Evolutionary conservation across 2,329 filamentous ascomycete species (phyloP).

Genomic region (Ophiostoma triangulosporum): DNA sequence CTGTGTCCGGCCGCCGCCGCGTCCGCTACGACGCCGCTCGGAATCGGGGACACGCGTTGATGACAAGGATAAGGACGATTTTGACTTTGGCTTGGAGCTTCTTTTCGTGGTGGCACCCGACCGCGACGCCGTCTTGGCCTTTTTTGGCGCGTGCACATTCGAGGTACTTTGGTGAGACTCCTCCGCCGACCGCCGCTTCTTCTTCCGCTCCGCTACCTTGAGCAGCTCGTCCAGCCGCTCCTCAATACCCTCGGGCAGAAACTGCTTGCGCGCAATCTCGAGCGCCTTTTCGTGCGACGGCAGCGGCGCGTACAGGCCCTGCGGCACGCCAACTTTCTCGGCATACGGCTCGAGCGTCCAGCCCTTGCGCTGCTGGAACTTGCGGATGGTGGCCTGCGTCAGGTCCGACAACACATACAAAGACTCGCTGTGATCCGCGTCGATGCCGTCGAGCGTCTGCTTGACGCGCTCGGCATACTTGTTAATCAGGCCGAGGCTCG

Average conservation of each 20-base stretch:
- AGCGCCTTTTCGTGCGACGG: slow-evolving; percentile 67
- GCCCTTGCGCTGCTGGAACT: slow-evolving; percentile 73
- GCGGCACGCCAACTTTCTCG: slow-evolving; percentile 66
- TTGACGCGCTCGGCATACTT: slow-evolving; percentile 90
- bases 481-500: slow-evolving; percentile 79
- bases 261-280: slow-evolving; percentile 75
- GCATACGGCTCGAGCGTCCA: slow-evolving; percentile 80
- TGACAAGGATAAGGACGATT: no score
- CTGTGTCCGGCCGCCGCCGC: slow-evolving; percentile 25
- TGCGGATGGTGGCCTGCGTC: slow-evolving; percentile 65
- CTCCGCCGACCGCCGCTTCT: slow-evolving; percentile 46
- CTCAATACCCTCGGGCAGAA: slow-evolving; percentile 62
- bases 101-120: no score
- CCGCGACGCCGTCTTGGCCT: slow-evolving; percentile 22
- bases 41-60: slow-evolving; percentile 21
- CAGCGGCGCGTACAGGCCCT: slow-evolving; percentile 62
- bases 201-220: slow-evolving; percentile 57
- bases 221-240: slow-evolving; percentile 60
- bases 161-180: slow-evolving; percentile 31
- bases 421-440: slow-evolving; percentile 53
- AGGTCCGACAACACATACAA: slow-evolving; percentile 84
- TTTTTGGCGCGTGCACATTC: slow-evolving; percentile 25
- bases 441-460: slow-evolving; percentile 70
- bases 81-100: background rate
- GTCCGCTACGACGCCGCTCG: slow-evolving; percentile 44